These are phyloP conservation scores for Lodderomyces pseudojiufengensis DNA, from an alignment of 1,139 yeast genomes.

Conservation along the genomic window DNA sequence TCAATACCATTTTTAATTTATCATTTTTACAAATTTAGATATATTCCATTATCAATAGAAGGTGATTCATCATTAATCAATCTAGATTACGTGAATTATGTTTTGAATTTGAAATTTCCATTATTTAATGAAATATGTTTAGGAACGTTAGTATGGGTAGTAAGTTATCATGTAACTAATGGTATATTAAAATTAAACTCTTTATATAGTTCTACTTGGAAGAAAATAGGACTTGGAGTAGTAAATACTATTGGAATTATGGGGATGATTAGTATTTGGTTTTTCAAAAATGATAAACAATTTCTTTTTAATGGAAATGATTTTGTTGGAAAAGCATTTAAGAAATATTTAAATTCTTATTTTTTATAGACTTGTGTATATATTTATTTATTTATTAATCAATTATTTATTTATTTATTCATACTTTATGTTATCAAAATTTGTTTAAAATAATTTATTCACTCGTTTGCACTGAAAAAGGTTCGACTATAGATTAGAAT, in stretches of 20 bases:
- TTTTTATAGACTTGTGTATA: slow-evolving; percentile 9
- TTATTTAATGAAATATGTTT: slow-evolving; percentile 20
- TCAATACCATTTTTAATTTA: slow-evolving; percentile 42
- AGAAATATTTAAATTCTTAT: slow-evolving; percentile 20
- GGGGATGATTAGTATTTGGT: slow-evolving; percentile 24
- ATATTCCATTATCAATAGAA: slow-evolving; percentile 49
- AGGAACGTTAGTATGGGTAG: slow-evolving; percentile 21
- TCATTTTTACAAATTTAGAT: slow-evolving; percentile 49
- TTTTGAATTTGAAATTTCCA: slow-evolving; percentile 27
- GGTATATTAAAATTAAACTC: slow-evolving; percentile 32
- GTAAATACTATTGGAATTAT: slow-evolving; percentile 23
- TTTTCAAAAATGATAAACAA: slow-evolving; percentile 17
- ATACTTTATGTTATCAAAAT: too few relatives aligned
- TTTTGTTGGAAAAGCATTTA: slow-evolving; percentile 28
- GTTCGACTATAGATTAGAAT: too few relatives aligned
- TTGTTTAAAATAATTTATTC: too few relatives aligned
- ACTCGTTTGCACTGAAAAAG: too few relatives aligned
- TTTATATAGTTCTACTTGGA: slow-evolving; percentile 28
- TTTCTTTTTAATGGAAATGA: slow-evolving; percentile 19
- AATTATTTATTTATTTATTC: neutral
- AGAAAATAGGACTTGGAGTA: slow-evolving; percentile 32
- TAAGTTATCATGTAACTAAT: slow-evolving; percentile 34
- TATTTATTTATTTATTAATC: neutral
- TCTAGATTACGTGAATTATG: slow-evolving; percentile 51
- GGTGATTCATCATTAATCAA: slow-evolving; percentile 64